Percentiles rank a stretch among this genome's conserved stretches.
phyloP scores from a whole-genome alignment of 768 basidiomycete species.

The Tulasnella sp. region DNA sequence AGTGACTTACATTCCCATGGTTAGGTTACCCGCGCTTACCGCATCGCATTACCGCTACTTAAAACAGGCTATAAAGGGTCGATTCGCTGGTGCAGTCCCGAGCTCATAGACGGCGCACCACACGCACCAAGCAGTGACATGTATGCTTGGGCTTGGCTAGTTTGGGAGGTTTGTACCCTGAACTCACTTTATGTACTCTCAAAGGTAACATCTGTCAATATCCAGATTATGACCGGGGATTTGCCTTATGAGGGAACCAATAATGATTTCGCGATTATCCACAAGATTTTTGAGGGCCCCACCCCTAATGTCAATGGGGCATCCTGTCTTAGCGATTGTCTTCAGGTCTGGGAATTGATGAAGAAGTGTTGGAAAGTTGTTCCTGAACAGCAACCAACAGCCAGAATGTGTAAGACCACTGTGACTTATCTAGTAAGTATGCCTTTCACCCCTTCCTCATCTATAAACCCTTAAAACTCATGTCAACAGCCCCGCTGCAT shows the following conservation, averaged over 20 bases:
- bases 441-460: neutral
- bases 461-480: neutral
- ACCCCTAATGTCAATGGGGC: neutral
- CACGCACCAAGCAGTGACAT: neutral
- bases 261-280: neutral
- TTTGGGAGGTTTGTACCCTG: neutral
- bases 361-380: neutral
- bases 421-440: neutral
- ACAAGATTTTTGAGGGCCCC: neutral
- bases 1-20: too few relatives aligned
- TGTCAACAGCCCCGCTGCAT: neutral
- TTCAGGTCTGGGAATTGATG: neutral
- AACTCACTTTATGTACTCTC: neutral
- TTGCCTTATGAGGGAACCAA: neutral
- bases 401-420: neutral
- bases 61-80: constrained; percentile 1
- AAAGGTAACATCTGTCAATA: neutral
- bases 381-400: neutral
- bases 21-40: too few relatives aligned
- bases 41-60: too few relatives aligned
- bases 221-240: neutral
- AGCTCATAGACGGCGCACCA: neutral
- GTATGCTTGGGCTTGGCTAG: neutral
- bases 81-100: constrained; percentile 5
- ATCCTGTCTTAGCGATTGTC: neutral